Base-by-base conservation (phyloP, 2,329 filamentous ascomycete genomes). In the Diplocarpon mali region DNA sequence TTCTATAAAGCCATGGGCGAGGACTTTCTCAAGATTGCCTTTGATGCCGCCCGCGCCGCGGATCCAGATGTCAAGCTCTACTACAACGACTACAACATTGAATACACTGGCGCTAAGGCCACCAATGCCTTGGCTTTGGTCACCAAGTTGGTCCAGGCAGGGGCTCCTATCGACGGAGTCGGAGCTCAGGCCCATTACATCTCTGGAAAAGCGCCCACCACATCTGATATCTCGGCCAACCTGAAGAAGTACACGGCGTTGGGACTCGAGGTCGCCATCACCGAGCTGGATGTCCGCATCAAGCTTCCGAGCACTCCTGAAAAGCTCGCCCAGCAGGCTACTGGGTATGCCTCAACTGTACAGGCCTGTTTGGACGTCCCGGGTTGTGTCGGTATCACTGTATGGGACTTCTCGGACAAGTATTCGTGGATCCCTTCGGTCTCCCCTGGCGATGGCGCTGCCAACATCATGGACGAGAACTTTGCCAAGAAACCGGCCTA, bases 121-220 rank as follows among this genome's bases (percentile, higher is more conserved):
- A 64, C 59, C 0, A 64, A 69, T 1, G 55, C 69, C 5, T 59
- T 65, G 20, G 67, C 50, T 14, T 34, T 76, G 10, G 67, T 76
- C 50, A 58, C 64, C 47, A 61, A 67, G 20, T 53, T 75, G 47
- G 65, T 71, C 54, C 54, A 62, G 2, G 67, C 70, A 11, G 71
- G 73, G 11, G 69, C 70, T 20, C 71, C 71, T 50, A 77, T 82
- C 50, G 73, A 82, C 49, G 77, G 78, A 44, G 69, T 82, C 5
- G 78, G 78, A 14, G 65, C 80, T 50, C 76, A 83, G 61, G 71
- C 65, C 2, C 78, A 83, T 59, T 70, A 80, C 47, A 73, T 77
- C 49, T 71, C 73, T 7, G 73, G 75, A 53, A 54, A 58, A n/a
- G 68, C 71, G 1, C 71, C 76, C 1, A 60, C 59, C 40, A 68